A percentile compares a stretch with the other conserved stretches of the same genome.
These are phyloP conservation scores for Chytriomyces sp. DNA, from an alignment of 192 early-diverging fungal genomes.

Conservation along the genomic window DNA sequence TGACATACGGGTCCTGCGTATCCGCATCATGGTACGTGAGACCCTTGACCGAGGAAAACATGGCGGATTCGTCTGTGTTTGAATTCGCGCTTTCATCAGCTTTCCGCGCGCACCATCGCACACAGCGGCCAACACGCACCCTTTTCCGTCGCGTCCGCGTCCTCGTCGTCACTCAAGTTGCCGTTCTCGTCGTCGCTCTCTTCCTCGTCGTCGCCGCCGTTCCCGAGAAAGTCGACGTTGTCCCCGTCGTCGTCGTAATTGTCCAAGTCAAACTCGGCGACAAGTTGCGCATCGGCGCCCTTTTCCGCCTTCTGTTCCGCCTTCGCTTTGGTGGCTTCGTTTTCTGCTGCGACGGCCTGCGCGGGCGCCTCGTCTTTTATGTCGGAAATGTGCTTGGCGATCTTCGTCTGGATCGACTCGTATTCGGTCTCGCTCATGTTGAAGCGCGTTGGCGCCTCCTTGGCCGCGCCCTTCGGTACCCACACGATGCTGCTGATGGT, in stretches of 20 bases:
- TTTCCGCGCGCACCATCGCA: too few species aligned
- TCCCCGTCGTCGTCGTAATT: slow-evolving; percentile 85
- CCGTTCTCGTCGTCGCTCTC: slow-evolving; percentile 27
- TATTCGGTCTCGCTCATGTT: slow-evolving; percentile 89
- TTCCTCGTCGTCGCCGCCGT: slow-evolving; percentile 34
- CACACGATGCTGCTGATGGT: slow-evolving; percentile 86
- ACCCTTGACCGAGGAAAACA: slow-evolving; percentile 83
- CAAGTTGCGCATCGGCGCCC: slow-evolving; percentile 38
- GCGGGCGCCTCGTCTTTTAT: slow-evolving; percentile 23
- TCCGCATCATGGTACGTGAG: slow-evolving; percentile 77
- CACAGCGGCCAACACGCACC: slow-evolving; percentile 7
- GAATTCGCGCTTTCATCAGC: too few species aligned
- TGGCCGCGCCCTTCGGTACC: slow-evolving; percentile 93
- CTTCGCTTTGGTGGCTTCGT: background rate
- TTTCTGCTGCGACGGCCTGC: background rate
- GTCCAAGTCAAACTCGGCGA: slow-evolving; percentile 80
- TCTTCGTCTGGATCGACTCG: slow-evolving; percentile 72
- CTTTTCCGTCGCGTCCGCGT: slow-evolving; percentile 32
- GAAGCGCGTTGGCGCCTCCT: slow-evolving; percentile 74
- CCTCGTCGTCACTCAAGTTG: slow-evolving; percentile 32
- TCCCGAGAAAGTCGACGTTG: slow-evolving; percentile 10
- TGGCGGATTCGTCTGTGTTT: background rate
- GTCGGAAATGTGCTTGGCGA: slow-evolving; percentile 56
- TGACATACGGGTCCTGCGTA: slow-evolving; percentile 85
- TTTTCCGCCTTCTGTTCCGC: background rate